phyloP scores from a whole-genome alignment of 139 green algal genomes.

The Chlorella vulgaris region DNA sequence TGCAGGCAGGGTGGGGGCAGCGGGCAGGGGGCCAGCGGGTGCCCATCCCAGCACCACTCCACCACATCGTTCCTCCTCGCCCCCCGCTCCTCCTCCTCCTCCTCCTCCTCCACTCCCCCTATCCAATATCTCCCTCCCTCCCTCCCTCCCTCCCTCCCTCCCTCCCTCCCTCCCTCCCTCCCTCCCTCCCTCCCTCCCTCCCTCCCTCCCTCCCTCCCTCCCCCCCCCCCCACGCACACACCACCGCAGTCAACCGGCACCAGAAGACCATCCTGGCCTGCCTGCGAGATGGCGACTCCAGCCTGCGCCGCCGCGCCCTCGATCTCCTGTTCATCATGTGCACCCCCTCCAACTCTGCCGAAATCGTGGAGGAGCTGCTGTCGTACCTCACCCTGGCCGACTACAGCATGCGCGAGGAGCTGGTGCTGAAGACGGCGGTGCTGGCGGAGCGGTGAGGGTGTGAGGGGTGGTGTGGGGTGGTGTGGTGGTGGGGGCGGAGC shows the following conservation, averaged over 20 bases:
- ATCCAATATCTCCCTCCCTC: background rate
- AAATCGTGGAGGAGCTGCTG: slow-evolving; percentile 35
- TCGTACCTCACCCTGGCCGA: slow-evolving; percentile 81
- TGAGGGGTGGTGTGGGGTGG: background rate
- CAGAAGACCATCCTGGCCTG: slow-evolving; percentile 66
- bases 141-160: background rate
- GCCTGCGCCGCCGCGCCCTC: slow-evolving; percentile 85
- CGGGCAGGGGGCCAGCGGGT: background rate
- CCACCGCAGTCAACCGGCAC: slow-evolving; percentile 36
- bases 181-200: no score
- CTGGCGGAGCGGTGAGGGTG: slow-evolving; percentile 87
- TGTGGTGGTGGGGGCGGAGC: background rate
- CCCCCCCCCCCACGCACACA: no score
- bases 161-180: no score
- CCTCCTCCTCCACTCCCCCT: background rate
- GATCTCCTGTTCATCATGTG: slow-evolving; percentile 95
- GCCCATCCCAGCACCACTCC: background rate
- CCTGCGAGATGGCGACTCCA: slow-evolving; percentile 90
- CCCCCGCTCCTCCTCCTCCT: background rate
- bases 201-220: background rate
- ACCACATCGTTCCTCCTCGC: background rate
- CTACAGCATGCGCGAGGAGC: slow-evolving; percentile 93
- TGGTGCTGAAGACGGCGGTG: slow-evolving; percentile 97
- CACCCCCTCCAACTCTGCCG: slow-evolving; percentile 59
- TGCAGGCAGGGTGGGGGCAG: background rate